phyloP scores from a whole-genome alignment of 805 yeast species.

The Kuraishia floccosa region DNA sequence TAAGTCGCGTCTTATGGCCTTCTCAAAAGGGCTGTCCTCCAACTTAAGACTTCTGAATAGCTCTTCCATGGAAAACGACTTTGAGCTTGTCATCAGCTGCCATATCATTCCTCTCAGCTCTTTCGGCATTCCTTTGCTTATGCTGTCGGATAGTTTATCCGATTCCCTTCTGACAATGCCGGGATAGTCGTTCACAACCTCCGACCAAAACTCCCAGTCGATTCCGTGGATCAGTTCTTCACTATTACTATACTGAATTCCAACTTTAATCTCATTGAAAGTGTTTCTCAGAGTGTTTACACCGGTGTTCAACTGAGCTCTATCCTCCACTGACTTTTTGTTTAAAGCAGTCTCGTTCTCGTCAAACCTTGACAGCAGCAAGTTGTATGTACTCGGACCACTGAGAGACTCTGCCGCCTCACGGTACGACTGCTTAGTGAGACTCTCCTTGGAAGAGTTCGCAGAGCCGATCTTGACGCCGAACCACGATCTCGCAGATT shows the following conservation, averaged over 20 bases:
- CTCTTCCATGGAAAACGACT: conserved; percentile 51
- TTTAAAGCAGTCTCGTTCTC: conserved; percentile 42
- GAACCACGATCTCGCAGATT: too few species aligned
- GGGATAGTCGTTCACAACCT: conserved; percentile 69
- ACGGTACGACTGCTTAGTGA: too few species aligned
- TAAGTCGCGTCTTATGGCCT: conserved; percentile 71
- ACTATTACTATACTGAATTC: conserved; percentile 27
- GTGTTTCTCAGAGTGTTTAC: conserved; percentile 28
- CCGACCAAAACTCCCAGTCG: conserved; percentile 86
- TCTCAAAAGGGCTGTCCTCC: conserved; percentile 51
- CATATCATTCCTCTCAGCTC: conserved; percentile 85
- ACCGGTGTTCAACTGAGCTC: conserved; percentile 39
- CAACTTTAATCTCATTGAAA: conserved; percentile 35
- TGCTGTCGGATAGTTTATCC: conserved; percentile 42
- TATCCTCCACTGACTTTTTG: conserved; percentile 36
- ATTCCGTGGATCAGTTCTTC: conserved; percentile 23
- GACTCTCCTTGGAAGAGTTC: too few species aligned
- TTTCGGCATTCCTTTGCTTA: conserved; percentile 71
- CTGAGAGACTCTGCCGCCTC: too few species aligned
- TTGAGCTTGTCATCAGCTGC: conserved; percentile 81
- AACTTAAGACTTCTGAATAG: conserved; percentile 37
- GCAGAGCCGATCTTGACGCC: too few species aligned
- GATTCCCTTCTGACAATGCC: conserved; percentile 52
- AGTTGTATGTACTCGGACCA: conserved; percentile 35
- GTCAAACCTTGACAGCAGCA: conserved; percentile 48